A percentile compares a stretch with the other conserved stretches of the same genome.
Evolutionary conservation across 345 rosid genomes (phyloP).

Genomic region (Salix exigua): DNA sequence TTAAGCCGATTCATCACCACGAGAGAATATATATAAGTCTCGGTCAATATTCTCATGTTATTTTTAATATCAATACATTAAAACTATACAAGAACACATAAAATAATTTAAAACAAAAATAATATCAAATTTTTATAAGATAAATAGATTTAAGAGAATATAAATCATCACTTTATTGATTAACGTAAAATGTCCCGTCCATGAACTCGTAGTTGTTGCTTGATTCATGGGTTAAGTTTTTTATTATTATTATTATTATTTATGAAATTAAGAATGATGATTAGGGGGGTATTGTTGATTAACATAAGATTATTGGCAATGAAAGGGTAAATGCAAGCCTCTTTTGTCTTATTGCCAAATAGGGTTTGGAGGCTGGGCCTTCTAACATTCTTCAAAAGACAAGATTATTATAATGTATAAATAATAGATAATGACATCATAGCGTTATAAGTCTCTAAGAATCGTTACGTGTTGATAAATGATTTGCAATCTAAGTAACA

Average conservation of each 20-base stretch:
- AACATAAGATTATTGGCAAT: neutral
- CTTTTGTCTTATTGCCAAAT: neutral
- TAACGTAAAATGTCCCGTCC: conserved; percentile 5
- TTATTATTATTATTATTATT: neutral
- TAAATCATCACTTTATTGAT: neutral
- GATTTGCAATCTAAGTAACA: no score
- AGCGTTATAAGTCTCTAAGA: no score
- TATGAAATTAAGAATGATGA: neutral
- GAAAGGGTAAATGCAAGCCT: neutral
- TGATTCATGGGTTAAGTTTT: neutral
- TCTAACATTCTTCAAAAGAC: neutral
- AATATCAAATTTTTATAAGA: neutral
- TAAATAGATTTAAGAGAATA: neutral
- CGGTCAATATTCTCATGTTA: neutral
- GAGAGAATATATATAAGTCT: neutral
- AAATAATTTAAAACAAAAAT: no score
- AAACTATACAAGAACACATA: no score
- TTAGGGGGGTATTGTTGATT: neutral
- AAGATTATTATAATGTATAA: neutral
- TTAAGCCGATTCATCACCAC: neutral
- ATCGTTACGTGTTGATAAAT: no score
- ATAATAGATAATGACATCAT: neutral
- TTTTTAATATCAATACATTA: no score
- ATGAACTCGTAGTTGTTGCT: neutral
- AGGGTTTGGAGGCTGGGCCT: conserved; percentile 5